Evolutionary conservation across 352 stramenopile genomes (phyloP), one percentile per base, ranked within the genome.

Genomic region (Peronospora destructor): DNA sequence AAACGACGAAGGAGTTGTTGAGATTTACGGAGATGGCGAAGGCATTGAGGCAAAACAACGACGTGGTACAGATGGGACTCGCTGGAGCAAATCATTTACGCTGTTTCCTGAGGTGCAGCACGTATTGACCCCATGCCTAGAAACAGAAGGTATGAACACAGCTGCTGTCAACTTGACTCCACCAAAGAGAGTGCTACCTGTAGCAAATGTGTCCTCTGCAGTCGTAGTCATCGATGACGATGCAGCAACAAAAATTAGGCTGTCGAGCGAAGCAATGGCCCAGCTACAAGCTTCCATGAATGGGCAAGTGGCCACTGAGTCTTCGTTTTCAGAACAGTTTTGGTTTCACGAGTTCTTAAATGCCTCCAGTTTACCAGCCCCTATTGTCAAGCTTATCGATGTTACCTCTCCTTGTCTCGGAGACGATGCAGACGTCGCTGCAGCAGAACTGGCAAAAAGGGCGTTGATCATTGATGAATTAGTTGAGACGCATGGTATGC

Each of bases 91-190:
- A 28, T 51, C 68, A 13, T 36, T 53, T 8, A 13, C 45, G 1
- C 25, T 56, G 6, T 88, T 86, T 48, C 74, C 76, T 5, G 19
- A 38, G 5, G 17, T 78, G 16, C 74, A 84, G 55, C 76, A 86
- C 21, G 47, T 76, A 11, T 13, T 71, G 6, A 52, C 35, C 0
- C 19, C 23, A 13, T 44, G 40, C 6, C 13, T 60, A 17, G 49
- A 59, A n/a, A 9, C 34, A 25, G 39, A 66, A n/a, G 62, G 56
- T 13, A 47, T 49, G 29, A 42, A 50, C 1, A 48, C 10, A 37
- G 12, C 38, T 42, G 26, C 6, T n/a, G 38, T 56, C 13, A n/a
- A 39, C 19, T 43, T 23, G 4, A 44, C 35, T 26, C 47, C 45
- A 28, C 28, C 30, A 10, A 64, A 45, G 43, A 63, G 60, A 40